Conservation (phyloP, 441 rosid species). For the Erodium moschatum region DNA sequence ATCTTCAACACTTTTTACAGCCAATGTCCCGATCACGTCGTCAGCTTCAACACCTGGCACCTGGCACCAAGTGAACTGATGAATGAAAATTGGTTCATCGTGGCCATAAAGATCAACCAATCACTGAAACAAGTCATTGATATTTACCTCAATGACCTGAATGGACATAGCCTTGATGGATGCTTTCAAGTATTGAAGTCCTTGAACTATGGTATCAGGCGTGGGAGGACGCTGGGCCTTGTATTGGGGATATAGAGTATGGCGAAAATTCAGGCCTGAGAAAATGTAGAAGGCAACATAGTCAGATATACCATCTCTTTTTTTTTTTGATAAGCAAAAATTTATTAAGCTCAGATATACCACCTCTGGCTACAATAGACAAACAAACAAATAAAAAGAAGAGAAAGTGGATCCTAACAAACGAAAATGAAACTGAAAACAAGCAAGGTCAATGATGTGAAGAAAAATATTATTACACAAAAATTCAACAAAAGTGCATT, state of each 20-base stretch:
- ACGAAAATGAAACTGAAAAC: background rate
- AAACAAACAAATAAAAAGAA: background rate
- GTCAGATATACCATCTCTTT: background rate
- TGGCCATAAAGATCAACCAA: constrained; percentile 16
- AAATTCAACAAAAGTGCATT: background rate
- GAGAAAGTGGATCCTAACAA: background rate
- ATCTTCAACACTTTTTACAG: constrained; percentile 60
- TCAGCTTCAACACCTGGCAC: constrained; percentile 99
- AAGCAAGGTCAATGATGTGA: background rate
- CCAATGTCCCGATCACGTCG: constrained; percentile 94
- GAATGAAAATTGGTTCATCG: constrained; percentile 21
- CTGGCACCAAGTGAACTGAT: constrained; percentile 34
- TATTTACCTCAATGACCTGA: constrained; percentile 83
- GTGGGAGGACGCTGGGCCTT: constrained; percentile 93
- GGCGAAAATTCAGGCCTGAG: constrained; percentile 82
- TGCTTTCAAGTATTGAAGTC: constrained; percentile 89
- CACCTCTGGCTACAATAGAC: background rate
- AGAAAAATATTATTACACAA: background rate
- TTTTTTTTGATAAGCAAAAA: no score
- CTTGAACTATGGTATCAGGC: constrained; percentile 92
- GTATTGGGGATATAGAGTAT: constrained; percentile 75
- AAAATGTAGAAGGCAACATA: constrained; percentile 11
- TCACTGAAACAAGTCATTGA: constrained; percentile 7
- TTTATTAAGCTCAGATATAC: background rate
- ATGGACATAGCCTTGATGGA: constrained; percentile 90